Percentiles rank a stretch among this genome's conserved stretches.
Conservation (phyloP, 2,329 filamentous ascomycete genomes). For the Fusarium poae region DNA sequence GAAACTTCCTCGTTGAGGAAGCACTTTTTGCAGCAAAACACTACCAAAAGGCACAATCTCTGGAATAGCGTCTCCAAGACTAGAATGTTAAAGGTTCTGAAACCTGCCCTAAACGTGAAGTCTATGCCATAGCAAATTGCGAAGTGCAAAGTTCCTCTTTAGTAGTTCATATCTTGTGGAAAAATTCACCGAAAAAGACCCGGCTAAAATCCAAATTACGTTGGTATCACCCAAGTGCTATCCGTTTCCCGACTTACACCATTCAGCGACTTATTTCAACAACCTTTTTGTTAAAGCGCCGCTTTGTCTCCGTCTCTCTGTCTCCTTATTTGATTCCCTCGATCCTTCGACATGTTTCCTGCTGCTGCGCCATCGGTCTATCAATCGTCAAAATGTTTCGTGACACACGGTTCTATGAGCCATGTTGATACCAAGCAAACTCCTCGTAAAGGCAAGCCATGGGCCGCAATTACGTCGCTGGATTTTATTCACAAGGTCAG, state of each 20-base stretch:
- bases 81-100: neutral
- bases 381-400: constrained; percentile 76
- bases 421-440: constrained; percentile 79
- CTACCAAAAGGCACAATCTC: neutral
- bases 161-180: constrained; percentile 58
- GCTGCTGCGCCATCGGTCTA: constrained; percentile 62
- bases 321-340: neutral
- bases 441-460: constrained; percentile 81
- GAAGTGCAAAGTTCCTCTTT: constrained; percentile 60
- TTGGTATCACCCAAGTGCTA: constrained; percentile 11
- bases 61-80: neutral
- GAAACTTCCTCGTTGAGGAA: constrained; percentile 1
- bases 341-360: constrained; percentile 59
- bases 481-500: constrained; percentile 76
- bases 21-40: neutral
- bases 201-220: constrained; percentile 36
- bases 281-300: neutral
- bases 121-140: constrained; percentile 18
- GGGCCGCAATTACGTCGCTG: constrained; percentile 74
- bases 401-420: constrained; percentile 75
- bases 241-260: constrained; percentile 26
- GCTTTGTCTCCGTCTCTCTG: too few relatives aligned
- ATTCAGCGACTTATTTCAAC: neutral
- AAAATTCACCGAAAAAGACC: constrained; percentile 49
- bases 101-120: neutral